phyloP scores from a whole-genome alignment of 306 rosid genomes.

The Purshia tridentata region DNA sequence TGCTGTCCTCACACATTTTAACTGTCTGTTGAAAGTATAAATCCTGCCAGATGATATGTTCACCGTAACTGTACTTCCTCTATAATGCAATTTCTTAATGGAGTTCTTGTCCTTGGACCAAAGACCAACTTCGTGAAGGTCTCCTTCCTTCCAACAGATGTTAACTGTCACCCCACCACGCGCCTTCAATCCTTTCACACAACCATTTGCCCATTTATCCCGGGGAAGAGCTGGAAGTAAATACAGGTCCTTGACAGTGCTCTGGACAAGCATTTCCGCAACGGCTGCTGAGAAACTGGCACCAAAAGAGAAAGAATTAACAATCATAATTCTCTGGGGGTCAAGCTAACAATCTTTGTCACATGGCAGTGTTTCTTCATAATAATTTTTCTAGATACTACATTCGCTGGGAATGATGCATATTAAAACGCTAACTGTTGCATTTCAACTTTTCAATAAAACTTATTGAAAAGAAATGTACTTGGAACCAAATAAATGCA shows the following conservation, averaged over 20 bases:
- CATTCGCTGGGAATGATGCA: no score
- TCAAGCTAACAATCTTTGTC: not conserved
- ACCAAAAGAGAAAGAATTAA: not conserved
- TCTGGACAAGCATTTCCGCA: constrained; percentile 84
- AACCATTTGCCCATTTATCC: constrained; percentile 75
- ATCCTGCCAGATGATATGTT: constrained; percentile 46
- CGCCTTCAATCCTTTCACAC: constrained; percentile 79
- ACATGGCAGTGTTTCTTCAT: no score
- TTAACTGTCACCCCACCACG: constrained; percentile 72
- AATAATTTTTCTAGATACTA: no score
- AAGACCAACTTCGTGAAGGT: constrained; percentile 66
- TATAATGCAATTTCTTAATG: constrained; percentile 46
- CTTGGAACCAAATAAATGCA: not conserved
- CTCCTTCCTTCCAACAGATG: constrained; percentile 81
- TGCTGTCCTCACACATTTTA: constrained; percentile 47
- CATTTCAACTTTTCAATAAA: not conserved
- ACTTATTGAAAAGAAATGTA: not conserved
- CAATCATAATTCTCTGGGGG: not conserved
- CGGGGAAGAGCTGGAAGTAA: constrained; percentile 81
- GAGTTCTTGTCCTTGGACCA: constrained; percentile 54
- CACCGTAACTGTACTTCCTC: constrained; percentile 42
- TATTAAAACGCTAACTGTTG: no score
- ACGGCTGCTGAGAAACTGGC: constrained; percentile 61
- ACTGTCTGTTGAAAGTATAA: constrained; percentile 50
- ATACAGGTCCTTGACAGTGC: constrained; percentile 65